Base-by-base conservation (phyloP, 208 protist species). In the Wallacemonas sp. region DNA sequence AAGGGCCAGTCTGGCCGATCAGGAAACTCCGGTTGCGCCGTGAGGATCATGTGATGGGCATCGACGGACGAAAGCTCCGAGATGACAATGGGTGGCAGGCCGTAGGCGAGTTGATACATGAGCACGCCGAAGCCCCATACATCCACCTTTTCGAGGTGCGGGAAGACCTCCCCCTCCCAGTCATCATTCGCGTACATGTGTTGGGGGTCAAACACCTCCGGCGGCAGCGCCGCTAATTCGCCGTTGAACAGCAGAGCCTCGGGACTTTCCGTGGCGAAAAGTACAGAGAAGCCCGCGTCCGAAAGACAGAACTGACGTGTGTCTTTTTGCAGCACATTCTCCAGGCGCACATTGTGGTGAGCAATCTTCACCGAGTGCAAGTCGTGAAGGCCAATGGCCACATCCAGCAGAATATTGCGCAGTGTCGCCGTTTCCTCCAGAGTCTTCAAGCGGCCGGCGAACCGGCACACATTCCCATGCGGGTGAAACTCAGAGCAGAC, bases 171-270 rank as follows among this genome's bases (percentile, higher is more conserved):
- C 15, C 37, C 30, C 27, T 50, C 38, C 52, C 39, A 34, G 27
- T 73, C 41, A 17, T 65, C 68, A 44, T 41, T 42, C 24, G 75
- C 73, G 71, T 89, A 86, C 4, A 65, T 64, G 19, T 79, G 68
- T 1, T 72, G 21, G 17, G 46, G 29, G 57, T 86, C 78, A 50
- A 91, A 91, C 30, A 90, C 67, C 66, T 94, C 85, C 8, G 89
- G 89, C 12, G 89, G 76, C n/a, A 92, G 76, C n/a, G 74, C 84
- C 29, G 83, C 80, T 4, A 92, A 53, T 73, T 91, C 80, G 19
- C 89, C 89, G 62, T 94, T 92, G 70, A 91, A 94, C 3, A 92
- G 73, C 30, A 95, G 77, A 17, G 76, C 68, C 45, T 95, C 85
- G n/a, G 77, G 81, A 57, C 70, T 85, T 63, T 95, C 83, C 24